A percentile compares a stretch with the other conserved stretches of the same genome.
These are phyloP conservation scores for Corymbia citriodora DNA, from an alignment of 441 rosid genomes.

Conservation along the genomic window DNA sequence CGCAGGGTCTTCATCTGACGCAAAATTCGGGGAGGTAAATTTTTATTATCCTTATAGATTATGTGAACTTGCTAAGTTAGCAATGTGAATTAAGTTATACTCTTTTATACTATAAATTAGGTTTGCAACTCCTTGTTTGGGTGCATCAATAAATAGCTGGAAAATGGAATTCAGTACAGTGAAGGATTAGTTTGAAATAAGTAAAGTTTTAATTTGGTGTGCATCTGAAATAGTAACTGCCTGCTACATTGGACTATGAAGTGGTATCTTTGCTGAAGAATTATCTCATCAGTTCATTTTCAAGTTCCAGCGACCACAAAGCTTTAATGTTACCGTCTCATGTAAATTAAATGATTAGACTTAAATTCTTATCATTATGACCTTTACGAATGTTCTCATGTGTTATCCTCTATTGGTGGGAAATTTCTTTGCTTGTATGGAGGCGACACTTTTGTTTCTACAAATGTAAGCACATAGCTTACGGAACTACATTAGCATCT, in stretches of 20 bases:
- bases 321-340: background rate
- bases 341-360: background rate
- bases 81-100: slow-evolving; percentile 5
- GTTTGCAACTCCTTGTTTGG: background rate
- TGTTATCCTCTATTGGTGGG: background rate
- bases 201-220: background rate
- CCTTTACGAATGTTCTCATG: background rate
- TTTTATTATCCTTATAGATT: background rate
- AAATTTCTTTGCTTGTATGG: background rate
- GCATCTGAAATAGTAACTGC: background rate
- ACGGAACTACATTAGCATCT: background rate
- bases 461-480: background rate
- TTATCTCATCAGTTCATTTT: background rate
- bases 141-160: background rate
- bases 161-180: background rate
- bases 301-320: background rate
- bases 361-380: background rate
- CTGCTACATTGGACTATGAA: background rate
- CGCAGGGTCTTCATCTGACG: slow-evolving; percentile 57
- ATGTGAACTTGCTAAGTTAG: background rate
- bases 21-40: slow-evolving; percentile 95
- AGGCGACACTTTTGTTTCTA: background rate
- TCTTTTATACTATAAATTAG: background rate
- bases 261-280: background rate
- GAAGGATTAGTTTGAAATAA: background rate